These are phyloP conservation scores for Aspergillus glaucus DNA, from an alignment of 2,329 filamentous ascomycete species.

Conservation along the genomic window DNA sequence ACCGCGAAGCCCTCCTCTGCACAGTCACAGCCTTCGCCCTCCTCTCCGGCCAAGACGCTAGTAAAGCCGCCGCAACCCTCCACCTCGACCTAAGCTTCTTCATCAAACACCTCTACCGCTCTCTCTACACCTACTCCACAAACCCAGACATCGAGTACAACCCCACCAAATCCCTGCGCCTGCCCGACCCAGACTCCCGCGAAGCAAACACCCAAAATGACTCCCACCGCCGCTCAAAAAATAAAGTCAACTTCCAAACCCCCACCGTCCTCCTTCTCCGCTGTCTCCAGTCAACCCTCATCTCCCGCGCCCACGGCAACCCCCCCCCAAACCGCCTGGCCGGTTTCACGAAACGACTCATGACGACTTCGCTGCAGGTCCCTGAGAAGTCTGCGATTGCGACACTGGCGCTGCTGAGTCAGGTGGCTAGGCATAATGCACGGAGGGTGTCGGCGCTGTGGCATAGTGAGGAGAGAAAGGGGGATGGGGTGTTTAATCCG, in stretches of 20 bases:
- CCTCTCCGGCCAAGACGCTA: conserved; percentile 85
- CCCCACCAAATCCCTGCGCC: conserved; percentile 64
- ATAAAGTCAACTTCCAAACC: conserved; percentile 88
- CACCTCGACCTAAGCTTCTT: conserved; percentile 94
- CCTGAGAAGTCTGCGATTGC: conserved; percentile 86
- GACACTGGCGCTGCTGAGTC: conserved; percentile 67
- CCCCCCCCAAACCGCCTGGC: conserved; percentile 79
- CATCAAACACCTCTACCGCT: conserved; percentile 85
- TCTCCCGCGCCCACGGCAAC: conserved; percentile 68
- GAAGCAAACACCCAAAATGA: conserved; percentile 9
- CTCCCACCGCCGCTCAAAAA: conserved; percentile 39
- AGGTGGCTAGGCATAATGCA: conserved; percentile 73
- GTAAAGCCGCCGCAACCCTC: conserved; percentile 72
- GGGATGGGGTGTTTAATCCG: conserved; percentile 79
- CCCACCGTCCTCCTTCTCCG: conserved; percentile 88
- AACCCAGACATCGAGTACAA: conserved; percentile 80
- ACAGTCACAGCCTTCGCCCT: conserved; percentile 96
- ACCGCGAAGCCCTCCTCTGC: conserved; percentile 83
- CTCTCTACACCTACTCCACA: conserved; percentile 69
- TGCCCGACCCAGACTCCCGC: conserved; percentile 58
- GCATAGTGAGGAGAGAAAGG: conserved; percentile 89
- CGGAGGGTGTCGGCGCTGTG: conserved; percentile 80
- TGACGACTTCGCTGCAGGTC: conserved; percentile 73
- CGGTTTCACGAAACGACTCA: conserved; percentile 86
- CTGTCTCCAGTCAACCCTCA: conserved; percentile 72